A percentile compares a stretch with the other conserved stretches of the same genome.
Evolutionary conservation across 2,329 filamentous ascomycete species (phyloP).

Genomic region (Ophiostoma pallidulum): DNA sequence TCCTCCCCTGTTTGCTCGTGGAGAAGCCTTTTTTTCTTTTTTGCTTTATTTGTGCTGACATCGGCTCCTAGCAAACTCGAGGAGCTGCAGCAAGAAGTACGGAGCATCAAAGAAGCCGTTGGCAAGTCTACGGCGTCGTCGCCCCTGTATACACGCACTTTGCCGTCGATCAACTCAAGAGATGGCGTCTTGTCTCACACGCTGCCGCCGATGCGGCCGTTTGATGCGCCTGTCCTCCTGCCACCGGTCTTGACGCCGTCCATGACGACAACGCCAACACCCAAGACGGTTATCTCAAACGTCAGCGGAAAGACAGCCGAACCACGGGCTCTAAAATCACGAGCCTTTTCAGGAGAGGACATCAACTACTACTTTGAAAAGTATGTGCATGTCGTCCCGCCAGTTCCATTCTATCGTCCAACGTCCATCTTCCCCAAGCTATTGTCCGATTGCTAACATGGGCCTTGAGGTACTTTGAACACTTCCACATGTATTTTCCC

Average conservation of each 20-base stretch:
- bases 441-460: neutral
- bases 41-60: no score
- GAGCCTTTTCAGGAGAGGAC: constrained; percentile 41
- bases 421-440: no score
- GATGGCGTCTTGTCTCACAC: constrained; percentile 13
- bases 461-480: constrained; percentile 36
- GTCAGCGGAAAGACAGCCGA: constrained; percentile 18
- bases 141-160: constrained; percentile 16
- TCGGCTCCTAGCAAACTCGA: constrained; percentile 40
- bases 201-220: constrained; percentile 16
- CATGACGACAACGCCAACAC: constrained; percentile 15
- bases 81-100: constrained; percentile 45
- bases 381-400: constrained; percentile 24
- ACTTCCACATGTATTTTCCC: constrained; percentile 44
- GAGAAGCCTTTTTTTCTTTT: no score
- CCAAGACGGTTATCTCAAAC: constrained; percentile 11
- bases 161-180: constrained; percentile 15
- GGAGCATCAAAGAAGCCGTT: constrained; percentile 44
- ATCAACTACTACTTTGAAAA: constrained; percentile 48
- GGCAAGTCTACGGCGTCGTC: constrained; percentile 18
- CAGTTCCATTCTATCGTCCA: no score
- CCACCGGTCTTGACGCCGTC: constrained; percentile 16
- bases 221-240: constrained; percentile 14
- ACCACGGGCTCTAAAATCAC: constrained; percentile 36
- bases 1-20: no score